These are phyloP conservation scores for Westerdykella sp. DNA, from an alignment of 2,329 filamentous ascomycete species.

Conservation along the genomic window DNA sequence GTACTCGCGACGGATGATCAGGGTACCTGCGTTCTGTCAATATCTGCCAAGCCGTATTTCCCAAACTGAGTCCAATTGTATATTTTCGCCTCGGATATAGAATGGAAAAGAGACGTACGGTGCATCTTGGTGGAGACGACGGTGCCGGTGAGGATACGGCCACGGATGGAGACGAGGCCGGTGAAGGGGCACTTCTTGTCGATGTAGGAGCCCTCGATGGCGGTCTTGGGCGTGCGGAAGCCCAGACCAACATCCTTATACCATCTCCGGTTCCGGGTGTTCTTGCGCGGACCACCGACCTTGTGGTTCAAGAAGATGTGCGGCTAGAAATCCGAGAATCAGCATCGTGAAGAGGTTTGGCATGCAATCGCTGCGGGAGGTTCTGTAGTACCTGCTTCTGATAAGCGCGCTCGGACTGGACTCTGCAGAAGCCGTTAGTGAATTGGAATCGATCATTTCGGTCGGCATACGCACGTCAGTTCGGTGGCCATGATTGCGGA, in stretches of 20 bases:
- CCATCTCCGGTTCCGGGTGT: slow-evolving; percentile 64
- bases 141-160: slow-evolving; percentile 98
- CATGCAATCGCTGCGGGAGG: slow-evolving; percentile 7
- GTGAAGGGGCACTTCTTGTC: slow-evolving; percentile 99
- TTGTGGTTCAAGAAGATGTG: slow-evolving; percentile 99
- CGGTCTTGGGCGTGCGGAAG: slow-evolving; percentile 96
- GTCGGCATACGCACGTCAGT: slow-evolving; percentile 33
- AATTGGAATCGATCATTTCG: slow-evolving; percentile 3
- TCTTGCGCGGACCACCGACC: slow-evolving; percentile 58
- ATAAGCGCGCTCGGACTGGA: slow-evolving; percentile 99
- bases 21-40: slow-evolving; percentile 48
- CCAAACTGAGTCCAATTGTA: neutral
- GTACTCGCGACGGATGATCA: slow-evolving; percentile 99
- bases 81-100: neutral
- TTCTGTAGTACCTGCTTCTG: slow-evolving; percentile 59
- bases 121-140: slow-evolving; percentile 99
- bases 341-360: slow-evolving; percentile 19
- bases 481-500: slow-evolving; percentile 42
- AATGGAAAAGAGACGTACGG: slow-evolving; percentile 48
- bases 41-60: slow-evolving; percentile 7
- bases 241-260: slow-evolving; percentile 99
- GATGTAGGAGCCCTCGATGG: slow-evolving; percentile 99
- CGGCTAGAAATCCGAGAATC: slow-evolving; percentile 57
- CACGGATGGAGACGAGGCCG: slow-evolving; percentile 97
- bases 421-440: slow-evolving; percentile 58